Evolutionary conservation across 371 early-diverging fungal genomes (phyloP).

Genomic region (Apophysomyces ossiformis): DNA sequence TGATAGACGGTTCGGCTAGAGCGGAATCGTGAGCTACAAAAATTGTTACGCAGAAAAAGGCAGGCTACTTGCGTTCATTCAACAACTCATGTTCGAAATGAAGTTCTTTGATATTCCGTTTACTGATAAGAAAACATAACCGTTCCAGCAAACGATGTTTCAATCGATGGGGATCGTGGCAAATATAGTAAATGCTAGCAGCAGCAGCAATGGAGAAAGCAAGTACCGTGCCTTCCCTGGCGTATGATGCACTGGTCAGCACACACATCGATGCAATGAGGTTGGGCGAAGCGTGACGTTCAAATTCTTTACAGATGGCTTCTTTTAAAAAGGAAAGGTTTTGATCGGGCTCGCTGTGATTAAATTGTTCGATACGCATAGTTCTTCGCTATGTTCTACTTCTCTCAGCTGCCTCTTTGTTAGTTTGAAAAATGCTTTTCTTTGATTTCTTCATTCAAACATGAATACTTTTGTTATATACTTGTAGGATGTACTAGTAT

Average conservation of each 20-base stretch:
- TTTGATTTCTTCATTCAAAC: too few relatives aligned
- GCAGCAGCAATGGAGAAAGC: slow-evolving; percentile 16
- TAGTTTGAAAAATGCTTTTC: too few relatives aligned
- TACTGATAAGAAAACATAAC: slow-evolving; percentile 40
- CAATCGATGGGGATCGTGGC: slow-evolving; percentile 24
- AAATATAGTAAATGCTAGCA: slow-evolving; percentile 23
- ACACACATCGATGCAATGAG: slow-evolving; percentile 11
- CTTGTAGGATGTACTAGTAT: too few relatives aligned
- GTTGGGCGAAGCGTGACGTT: background rate
- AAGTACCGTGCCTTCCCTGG: background rate
- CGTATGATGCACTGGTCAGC: slow-evolving; percentile 2
- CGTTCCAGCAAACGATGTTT: slow-evolving; percentile 32
- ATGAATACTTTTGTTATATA: too few relatives aligned
- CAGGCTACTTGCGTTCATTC: slow-evolving; percentile 30
- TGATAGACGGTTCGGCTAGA: slow-evolving; percentile 46
- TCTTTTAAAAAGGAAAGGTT: too few relatives aligned
- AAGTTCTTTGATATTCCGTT: slow-evolving; percentile 40
- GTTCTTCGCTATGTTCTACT: too few relatives aligned
- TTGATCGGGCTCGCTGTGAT: too few relatives aligned
- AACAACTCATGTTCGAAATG: slow-evolving; percentile 38
- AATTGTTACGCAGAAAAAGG: background rate
- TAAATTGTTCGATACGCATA: too few relatives aligned
- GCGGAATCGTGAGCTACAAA: background rate
- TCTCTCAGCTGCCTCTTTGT: too few relatives aligned
- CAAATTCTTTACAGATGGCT: too few relatives aligned